Conservation (phyloP, 1,284 basidiomycete species). For the Ganoderma lingzhi region DNA sequence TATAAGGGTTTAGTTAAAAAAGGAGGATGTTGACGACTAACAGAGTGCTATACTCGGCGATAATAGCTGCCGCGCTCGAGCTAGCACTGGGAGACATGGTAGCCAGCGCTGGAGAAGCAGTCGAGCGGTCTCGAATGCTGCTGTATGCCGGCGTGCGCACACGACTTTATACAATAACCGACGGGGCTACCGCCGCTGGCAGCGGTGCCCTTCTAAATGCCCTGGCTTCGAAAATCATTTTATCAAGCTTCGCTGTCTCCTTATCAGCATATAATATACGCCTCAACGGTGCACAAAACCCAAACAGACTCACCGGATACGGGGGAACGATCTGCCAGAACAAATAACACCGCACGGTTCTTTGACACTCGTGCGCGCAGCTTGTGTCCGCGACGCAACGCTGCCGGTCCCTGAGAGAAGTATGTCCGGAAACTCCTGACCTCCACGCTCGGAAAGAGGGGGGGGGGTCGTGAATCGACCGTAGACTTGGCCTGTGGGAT, state of each 20-base stretch:
- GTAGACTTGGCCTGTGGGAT: not conserved
- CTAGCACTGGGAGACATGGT: not conserved
- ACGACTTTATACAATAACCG: not conserved
- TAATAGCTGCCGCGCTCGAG: not conserved
- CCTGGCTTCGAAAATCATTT: not conserved
- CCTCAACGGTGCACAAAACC: not conserved
- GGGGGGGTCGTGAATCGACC: not conserved
- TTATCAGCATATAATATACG: not conserved
- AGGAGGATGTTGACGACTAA: not conserved
- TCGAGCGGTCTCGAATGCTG: not conserved
- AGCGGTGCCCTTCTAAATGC: not conserved
- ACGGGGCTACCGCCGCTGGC: not conserved
- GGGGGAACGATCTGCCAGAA: not conserved
- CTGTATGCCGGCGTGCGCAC: not conserved
- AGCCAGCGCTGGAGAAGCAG: not conserved
- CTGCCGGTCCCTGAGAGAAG: not conserved
- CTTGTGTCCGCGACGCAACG: not conserved
- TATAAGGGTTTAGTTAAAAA: not conserved
- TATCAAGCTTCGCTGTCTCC: constrained; percentile 1
- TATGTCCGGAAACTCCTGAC: not conserved
- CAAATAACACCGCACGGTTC: not conserved
- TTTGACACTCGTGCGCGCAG: not conserved
- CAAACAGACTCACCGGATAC: not conserved
- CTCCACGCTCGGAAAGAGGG: not conserved
- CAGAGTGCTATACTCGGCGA: not conserved